phyloP scores from a whole-genome alignment of 1,284 basidiomycete species.

The Lentinula novae-zelandiae region DNA sequence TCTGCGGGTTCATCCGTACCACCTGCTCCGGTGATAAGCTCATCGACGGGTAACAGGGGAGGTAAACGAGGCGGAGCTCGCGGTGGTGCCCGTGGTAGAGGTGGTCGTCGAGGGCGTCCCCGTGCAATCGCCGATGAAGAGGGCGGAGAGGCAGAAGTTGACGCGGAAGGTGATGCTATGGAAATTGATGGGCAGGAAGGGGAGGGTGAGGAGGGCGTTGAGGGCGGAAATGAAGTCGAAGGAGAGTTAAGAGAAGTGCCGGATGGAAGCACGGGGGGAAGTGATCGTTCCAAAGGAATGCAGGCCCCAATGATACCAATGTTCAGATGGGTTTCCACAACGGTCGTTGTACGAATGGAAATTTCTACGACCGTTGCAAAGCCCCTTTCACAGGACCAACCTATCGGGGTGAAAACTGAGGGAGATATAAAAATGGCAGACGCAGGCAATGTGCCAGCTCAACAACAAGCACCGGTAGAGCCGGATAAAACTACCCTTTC shows the following conservation, averaged over 20 bases:
- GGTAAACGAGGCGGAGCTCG: conserved; percentile 2
- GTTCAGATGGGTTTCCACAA: conserved; percentile 62
- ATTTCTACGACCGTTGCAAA: not conserved
- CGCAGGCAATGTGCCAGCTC: not conserved
- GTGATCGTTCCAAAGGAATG: conserved; percentile 26
- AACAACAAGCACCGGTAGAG: not conserved
- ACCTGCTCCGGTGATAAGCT: not conserved
- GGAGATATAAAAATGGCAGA: conserved; percentile 30
- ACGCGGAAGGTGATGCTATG: conserved; percentile 14
- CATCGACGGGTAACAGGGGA: not conserved
- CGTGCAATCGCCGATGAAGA: conserved; percentile 11
- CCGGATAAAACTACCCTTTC: not conserved
- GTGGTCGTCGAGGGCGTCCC: not conserved
- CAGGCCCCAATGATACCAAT: conserved; percentile 33
- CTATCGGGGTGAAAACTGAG: not conserved
- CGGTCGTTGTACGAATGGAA: conserved; percentile 23
- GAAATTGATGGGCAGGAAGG: conserved; percentile 8
- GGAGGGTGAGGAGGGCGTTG: conserved; percentile 26
- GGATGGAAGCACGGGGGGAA: conserved; percentile 22
- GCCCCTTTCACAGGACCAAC: not conserved
- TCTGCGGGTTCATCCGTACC: conserved; percentile 20
- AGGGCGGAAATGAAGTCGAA: conserved; percentile 19
- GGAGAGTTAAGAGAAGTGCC: conserved; percentile 28
- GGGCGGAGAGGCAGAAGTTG: conserved; percentile 22
- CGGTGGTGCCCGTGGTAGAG: not conserved